These are phyloP conservation scores for Nemania sp. DNA, from an alignment of 2,329 filamentous ascomycete genomes.

Conservation along the genomic window DNA sequence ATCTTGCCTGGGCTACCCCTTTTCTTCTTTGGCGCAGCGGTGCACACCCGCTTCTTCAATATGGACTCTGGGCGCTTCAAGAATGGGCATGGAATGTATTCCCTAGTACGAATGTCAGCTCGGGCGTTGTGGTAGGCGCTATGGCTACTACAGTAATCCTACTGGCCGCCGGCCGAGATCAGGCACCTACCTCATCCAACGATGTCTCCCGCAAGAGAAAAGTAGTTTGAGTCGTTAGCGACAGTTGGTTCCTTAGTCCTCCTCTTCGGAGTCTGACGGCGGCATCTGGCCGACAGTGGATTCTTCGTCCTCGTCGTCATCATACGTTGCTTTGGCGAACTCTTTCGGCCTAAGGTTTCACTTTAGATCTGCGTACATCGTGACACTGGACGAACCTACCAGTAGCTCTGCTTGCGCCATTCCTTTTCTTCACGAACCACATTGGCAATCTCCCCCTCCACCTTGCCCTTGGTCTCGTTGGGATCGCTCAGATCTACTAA, in stretches of 20 bases:
- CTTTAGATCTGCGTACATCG: slow-evolving; percentile 10
- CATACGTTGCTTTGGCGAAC: slow-evolving; percentile 68
- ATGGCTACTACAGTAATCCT: slow-evolving; percentile 68
- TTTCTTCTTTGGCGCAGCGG: slow-evolving; percentile 83
- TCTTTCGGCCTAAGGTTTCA: slow-evolving; percentile 68
- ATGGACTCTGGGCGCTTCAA: slow-evolving; percentile 73
- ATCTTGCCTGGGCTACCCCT: slow-evolving; percentile 86
- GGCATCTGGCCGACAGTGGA: slow-evolving; percentile 85
- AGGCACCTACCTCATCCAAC: slow-evolving; percentile 20
- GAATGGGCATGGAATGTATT: slow-evolving; percentile 96
- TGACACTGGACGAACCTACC: slow-evolving; percentile 57
- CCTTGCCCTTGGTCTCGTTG: slow-evolving; percentile 72
- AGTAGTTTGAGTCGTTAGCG: slow-evolving; percentile 22
- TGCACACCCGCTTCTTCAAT: slow-evolving; percentile 67
- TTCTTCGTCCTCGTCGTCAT: slow-evolving; percentile 70
- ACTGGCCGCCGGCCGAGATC: slow-evolving; percentile 48
- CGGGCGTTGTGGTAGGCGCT: slow-evolving; percentile 67
- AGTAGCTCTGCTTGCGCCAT: slow-evolving; percentile 89
- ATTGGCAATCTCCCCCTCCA: slow-evolving; percentile 88
- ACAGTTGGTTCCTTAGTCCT: slow-evolving; percentile 41
- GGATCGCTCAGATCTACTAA: slow-evolving; percentile 71
- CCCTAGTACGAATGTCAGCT: slow-evolving; percentile 69
- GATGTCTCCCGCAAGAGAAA: slow-evolving; percentile 30
- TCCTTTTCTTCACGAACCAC: slow-evolving; percentile 87
- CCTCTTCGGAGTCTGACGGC: slow-evolving; percentile 76